phyloP scores from a whole-genome alignment of 352 stramenopile species.

The Peronosclerospora sorghi region DNA sequence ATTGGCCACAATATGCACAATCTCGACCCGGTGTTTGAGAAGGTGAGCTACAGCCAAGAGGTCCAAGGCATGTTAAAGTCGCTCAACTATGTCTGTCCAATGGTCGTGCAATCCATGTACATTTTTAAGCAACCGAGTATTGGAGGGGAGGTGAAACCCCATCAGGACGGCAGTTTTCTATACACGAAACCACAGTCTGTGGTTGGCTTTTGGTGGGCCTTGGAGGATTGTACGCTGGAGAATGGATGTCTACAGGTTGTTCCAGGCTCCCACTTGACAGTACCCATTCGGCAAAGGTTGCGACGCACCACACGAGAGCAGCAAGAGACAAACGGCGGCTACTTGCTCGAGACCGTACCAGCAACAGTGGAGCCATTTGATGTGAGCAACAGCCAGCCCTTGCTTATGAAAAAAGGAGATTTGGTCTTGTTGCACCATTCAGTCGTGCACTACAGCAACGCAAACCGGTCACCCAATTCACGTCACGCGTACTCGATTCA shows the following conservation, averaged over 20 bases:
- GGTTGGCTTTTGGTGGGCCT: conserved; percentile 91
- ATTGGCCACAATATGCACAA: conserved; percentile 93
- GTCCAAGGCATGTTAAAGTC: conserved; percentile 68
- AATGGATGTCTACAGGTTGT: conserved; percentile 94
- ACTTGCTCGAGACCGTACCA: conserved; percentile 55
- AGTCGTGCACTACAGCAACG: conserved; percentile 92
- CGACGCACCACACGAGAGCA: conserved; percentile 52
- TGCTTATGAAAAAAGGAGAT: conserved; percentile 88
- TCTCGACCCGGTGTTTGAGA: conserved; percentile 72
- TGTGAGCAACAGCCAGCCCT: conserved; percentile 37
- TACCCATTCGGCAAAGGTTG: conserved; percentile 80
- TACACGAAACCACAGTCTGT: conserved; percentile 93
- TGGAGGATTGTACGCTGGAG: conserved; percentile 90
- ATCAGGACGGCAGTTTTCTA: conserved; percentile 96
- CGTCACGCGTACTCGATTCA: conserved; percentile 95
- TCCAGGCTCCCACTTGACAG: conserved; percentile 77
- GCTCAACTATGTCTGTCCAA: conserved; percentile 81
- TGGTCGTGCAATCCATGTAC: conserved; percentile 94
- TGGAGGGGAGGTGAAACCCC: conserved; percentile 88
- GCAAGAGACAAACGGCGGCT: conserved; percentile 19
- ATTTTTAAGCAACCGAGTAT: conserved; percentile 95
- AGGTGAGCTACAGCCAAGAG: conserved; percentile 71
- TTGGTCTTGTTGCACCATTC: conserved; percentile 88
- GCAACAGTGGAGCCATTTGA: conserved; percentile 44
- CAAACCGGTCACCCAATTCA: conserved; percentile 82